Evolutionary conservation across 768 basidiomycete genomes (phyloP).

Genomic region (Auricularia heimuer): DNA sequence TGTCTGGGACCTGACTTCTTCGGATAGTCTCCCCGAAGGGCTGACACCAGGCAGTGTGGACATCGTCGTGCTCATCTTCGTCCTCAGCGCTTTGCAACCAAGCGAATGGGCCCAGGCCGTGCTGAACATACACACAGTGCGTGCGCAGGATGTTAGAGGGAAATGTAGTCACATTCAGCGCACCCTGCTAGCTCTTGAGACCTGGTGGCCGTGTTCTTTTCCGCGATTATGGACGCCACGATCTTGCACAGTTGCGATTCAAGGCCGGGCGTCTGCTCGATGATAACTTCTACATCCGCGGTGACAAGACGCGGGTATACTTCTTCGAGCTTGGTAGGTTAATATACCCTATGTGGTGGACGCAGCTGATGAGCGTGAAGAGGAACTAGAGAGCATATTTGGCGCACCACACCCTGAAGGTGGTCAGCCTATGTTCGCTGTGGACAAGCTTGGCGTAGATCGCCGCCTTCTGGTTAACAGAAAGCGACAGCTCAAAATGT

Average conservation of each 20-base stretch:
- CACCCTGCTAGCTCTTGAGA: slow-evolving; percentile 62
- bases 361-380: slow-evolving; percentile 24
- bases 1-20: slow-evolving; percentile 85
- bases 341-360: no score
- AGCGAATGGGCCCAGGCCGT: slow-evolving; percentile 82
- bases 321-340: slow-evolving; percentile 78
- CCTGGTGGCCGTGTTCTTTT: slow-evolving; percentile 77
- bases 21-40: slow-evolving; percentile 46
- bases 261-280: slow-evolving; percentile 79
- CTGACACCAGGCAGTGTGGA: slow-evolving; percentile 67
- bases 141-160: neutral
- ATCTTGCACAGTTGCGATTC: slow-evolving; percentile 91
- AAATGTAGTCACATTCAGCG: neutral
- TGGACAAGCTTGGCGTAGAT: slow-evolving; percentile 84
- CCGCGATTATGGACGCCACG: slow-evolving; percentile 91
- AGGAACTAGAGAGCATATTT: slow-evolving; percentile 65
- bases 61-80: slow-evolving; percentile 86
- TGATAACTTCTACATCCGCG: slow-evolving; percentile 92
- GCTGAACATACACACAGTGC: slow-evolving; percentile 67
- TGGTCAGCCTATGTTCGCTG: slow-evolving; percentile 55
- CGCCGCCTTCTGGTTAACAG: slow-evolving; percentile 85
- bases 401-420: slow-evolving; percentile 2
- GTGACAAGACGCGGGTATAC: slow-evolving; percentile 95
- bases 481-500: slow-evolving; percentile 94
- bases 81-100: slow-evolving; percentile 88